Evolutionary conservation across 495 filamentous ascomycete genomes (phyloP).

Genomic region (Aspergillus mulundensis): DNA sequence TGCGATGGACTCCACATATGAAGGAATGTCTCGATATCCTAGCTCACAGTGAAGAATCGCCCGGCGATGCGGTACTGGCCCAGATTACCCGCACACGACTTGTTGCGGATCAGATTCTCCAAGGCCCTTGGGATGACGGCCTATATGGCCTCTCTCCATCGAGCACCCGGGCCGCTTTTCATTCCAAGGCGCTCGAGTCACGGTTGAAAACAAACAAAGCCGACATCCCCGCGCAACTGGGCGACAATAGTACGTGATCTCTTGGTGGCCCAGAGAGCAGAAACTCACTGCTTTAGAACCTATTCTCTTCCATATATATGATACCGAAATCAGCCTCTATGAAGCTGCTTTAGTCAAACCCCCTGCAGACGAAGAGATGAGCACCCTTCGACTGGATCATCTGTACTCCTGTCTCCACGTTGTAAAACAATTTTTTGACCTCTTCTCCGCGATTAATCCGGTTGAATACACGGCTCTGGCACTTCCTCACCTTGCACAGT

Average conservation of each 20-base stretch:
- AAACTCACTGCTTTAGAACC: too few species aligned
- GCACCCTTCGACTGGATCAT: constrained; percentile 8
- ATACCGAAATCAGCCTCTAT: constrained; percentile 7
- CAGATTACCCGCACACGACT: constrained; percentile 5
- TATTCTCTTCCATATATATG: not conserved
- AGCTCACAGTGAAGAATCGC: not conserved
- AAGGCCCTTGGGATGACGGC: not conserved
- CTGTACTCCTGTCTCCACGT: constrained; percentile 20
- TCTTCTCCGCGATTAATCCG: constrained; percentile 8
- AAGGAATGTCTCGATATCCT: constrained; percentile 11
- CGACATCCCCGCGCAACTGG: too few species aligned
- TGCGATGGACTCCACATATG: constrained; percentile 15
- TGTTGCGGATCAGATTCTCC: not conserved
- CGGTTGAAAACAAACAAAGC: too few species aligned
- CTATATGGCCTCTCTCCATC: not conserved
- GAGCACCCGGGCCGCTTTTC: not conserved
- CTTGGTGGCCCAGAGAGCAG: too few species aligned
- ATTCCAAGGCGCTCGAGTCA: not conserved
- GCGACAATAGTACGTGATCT: too few species aligned
- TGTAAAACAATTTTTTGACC: constrained; percentile 10
- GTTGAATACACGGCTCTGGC: not conserved
- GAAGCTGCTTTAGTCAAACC: constrained; percentile 7
- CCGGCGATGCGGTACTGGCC: constrained; percentile 1
- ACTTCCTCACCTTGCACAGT: constrained; percentile 3
- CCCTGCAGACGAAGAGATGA: not conserved